Conservation (phyloP, 2,329 filamentous ascomycete species). For the Pestalotiopsis sp. region DNA sequence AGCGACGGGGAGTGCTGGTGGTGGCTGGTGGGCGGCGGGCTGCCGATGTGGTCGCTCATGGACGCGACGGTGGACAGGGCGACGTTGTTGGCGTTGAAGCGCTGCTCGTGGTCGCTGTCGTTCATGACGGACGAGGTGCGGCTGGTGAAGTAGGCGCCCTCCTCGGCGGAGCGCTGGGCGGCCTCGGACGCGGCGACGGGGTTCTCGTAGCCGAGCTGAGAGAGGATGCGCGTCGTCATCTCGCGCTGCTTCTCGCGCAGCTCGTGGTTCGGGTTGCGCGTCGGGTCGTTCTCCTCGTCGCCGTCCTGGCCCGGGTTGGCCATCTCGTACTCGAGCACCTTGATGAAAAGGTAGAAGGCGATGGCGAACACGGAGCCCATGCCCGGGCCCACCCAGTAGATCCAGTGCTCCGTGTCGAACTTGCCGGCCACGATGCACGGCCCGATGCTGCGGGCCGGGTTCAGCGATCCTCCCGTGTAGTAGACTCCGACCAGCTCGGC, state of each 20-base stretch:
- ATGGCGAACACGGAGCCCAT: constrained; percentile 37
- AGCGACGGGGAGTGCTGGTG: not conserved
- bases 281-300: constrained; percentile 17
- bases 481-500: constrained; percentile 38
- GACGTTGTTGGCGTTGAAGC: not conserved
- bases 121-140: constrained; percentile 9
- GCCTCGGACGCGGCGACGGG: not conserved
- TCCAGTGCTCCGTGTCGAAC: constrained; percentile 40
- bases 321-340: constrained; percentile 40
- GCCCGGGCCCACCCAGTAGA: constrained; percentile 39
- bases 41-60: constrained; percentile 13
- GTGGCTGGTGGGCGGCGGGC: not conserved
- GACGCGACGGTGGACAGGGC: constrained; percentile 16
- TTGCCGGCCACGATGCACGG: constrained; percentile 33
- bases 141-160: constrained; percentile 13
- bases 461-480: constrained; percentile 39
- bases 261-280: constrained; percentile 19
- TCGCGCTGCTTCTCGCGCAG: constrained; percentile 19
- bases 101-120: constrained; percentile 9
- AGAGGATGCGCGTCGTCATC: constrained; percentile 15
- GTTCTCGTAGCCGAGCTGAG: constrained; percentile 14
- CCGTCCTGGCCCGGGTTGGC: constrained; percentile 36
- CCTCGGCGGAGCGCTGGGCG: constrained; percentile 11
- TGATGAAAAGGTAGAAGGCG: constrained; percentile 39
- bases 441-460: constrained; percentile 40